phyloP scores from a whole-genome alignment of 257 asterid species.

The Salvia splendens region DNA sequence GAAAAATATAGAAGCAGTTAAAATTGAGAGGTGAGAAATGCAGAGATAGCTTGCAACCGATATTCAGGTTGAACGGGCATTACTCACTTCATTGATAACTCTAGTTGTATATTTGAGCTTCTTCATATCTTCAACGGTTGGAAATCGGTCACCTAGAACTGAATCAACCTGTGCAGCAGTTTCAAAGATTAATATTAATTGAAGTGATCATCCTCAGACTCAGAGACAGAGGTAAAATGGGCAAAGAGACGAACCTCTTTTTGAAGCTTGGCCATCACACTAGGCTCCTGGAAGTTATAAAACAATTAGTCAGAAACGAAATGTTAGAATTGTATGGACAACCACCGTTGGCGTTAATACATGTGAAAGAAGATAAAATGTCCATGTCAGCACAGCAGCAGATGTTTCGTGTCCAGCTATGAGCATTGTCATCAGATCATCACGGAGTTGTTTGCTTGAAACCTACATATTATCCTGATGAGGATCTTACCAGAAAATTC shows the following conservation, averaged over 20 bases:
- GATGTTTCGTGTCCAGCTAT: constrained; percentile 99
- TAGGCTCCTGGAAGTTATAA: constrained; percentile 69
- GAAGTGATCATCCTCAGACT: constrained; percentile 15
- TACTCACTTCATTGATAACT: constrained; percentile 87
- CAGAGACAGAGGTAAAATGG: background rate
- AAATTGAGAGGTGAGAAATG: constrained; percentile 22
- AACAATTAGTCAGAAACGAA: constrained; percentile 16
- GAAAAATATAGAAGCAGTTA: constrained; percentile 14
- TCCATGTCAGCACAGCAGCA: constrained; percentile 98
- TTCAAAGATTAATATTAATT: constrained; percentile 24
- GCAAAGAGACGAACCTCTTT: constrained; percentile 61
- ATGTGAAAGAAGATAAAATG: constrained; percentile 91
- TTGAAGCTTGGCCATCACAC: constrained; percentile 87
- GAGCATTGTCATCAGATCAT: constrained; percentile 96
- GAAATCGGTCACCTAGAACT: constrained; percentile 89
- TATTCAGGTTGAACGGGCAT: constrained; percentile 17
- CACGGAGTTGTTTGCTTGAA: constrained; percentile 98
- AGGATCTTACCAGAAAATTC: constrained; percentile 37
- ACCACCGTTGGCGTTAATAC: constrained; percentile 33
- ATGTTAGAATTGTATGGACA: constrained; percentile 10
- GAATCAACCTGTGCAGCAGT: constrained; percentile 68
- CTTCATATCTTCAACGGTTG: constrained; percentile 91
- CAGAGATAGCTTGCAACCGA: constrained; percentile 17
- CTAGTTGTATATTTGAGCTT: constrained; percentile 90
- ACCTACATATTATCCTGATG: constrained; percentile 56